Evolutionary conservation across 2,329 filamentous ascomycete species (phyloP), one percentile per base, ranked within the genome.

Genomic region (Myriosclerotinia curreyana): DNA sequence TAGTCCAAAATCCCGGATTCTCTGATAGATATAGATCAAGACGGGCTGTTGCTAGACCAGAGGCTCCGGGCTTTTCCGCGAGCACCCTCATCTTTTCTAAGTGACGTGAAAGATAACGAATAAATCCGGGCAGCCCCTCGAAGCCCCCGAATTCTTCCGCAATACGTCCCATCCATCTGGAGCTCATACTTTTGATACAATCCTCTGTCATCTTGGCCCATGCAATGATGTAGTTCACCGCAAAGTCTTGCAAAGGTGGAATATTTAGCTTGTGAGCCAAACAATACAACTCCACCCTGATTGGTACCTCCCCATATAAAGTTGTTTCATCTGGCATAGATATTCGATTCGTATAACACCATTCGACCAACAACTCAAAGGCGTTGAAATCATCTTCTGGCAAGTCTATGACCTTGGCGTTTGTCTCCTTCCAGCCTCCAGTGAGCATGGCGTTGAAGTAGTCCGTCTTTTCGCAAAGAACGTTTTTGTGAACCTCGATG

Each of bases 381-480:
- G 54, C 55, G 0, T 36, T 14, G 4, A 65, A 62, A n/a, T 65
- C 52, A 40, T 69, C 65, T 20, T 66, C 66, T 3, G 60, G 60
- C 1, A 67, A 38, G 8, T 51, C 31, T 31, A 62, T 62, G 9
- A 54, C 20, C 22, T 66, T 65, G 12, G 49, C 42, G 9, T 5
- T 48, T 25, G 40, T 53, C 25, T 69, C 68, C 3, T 17, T 40
- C 22, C 68, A 68, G 7, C 20, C 22, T 9, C 62, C 49, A 5
- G 53, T 42, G 20, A 68, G 66, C 36, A 64, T 56, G 42, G 56
- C 53, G 25, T 66, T 58, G 34, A 69, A 66, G 51, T 55, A 64
- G 8, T 54, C 22, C 3, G 50, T n/a, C 15, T 59, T 42, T 20
- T 64, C 50, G 38, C 66, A 69, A 22, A 69, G 25, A 12, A 68